Evolutionary conservation across 2,329 filamentous ascomycete species (phyloP).

Genomic region (Arthrinium phaeospermum): DNA sequence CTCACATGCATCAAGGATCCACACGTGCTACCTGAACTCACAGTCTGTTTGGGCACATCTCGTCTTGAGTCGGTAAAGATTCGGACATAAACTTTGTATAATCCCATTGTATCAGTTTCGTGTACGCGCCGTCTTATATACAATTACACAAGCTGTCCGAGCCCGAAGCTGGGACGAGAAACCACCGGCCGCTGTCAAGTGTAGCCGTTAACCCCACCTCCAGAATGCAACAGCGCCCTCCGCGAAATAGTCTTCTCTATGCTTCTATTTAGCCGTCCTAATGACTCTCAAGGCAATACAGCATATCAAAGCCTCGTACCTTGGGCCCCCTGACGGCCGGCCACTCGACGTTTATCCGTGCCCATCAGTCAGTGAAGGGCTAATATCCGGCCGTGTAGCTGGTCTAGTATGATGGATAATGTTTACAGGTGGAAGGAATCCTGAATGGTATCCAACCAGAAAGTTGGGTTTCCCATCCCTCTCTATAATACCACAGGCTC

Average conservation of each 20-base stretch:
- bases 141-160: background rate
- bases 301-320: background rate
- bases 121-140: background rate
- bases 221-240: background rate
- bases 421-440: constrained; percentile 24
- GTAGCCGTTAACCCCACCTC: background rate
- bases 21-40: background rate
- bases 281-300: constrained; percentile 7
- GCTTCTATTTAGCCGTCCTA: constrained; percentile 21
- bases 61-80: background rate
- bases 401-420: constrained; percentile 21
- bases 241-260: constrained; percentile 16
- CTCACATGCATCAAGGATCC: no score
- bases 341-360: constrained; percentile 7
- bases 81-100: background rate
- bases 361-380: background rate
- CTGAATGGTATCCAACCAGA: constrained; percentile 24
- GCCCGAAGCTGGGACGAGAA: background rate
- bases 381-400: background rate
- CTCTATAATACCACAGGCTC: constrained; percentile 34
- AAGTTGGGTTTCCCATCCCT: background rate
- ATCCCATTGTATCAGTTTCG: background rate
- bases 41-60: background rate
- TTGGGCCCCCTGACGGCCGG: background rate
- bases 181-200: background rate